Conservation (phyloP, 495 filamentous ascomycete genomes). For the Letharia lupina region DNA sequence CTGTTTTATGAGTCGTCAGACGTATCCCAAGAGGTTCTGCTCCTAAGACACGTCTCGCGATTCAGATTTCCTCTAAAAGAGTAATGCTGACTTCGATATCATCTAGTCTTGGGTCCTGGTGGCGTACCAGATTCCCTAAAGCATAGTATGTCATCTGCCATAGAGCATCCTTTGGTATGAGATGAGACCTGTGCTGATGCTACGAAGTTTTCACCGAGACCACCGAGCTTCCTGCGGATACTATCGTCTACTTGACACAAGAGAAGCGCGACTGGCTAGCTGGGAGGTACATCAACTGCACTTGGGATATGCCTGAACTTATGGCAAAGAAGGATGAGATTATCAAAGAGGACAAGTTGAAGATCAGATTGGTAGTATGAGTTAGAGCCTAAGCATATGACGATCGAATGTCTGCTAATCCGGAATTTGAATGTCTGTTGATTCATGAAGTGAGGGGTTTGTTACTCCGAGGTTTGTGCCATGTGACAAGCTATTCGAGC, state of each 20-base stretch:
- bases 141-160: slow-evolving; percentile 1
- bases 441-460: not conserved
- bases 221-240: slow-evolving; percentile 32
- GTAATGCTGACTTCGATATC: too few species aligned
- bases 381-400: not conserved
- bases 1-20: too few species aligned
- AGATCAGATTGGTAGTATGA: slow-evolving; percentile 32
- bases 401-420: not conserved
- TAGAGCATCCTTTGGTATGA: not conserved
- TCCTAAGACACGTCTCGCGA: too few species aligned
- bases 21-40: too few species aligned
- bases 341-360: slow-evolving; percentile 35
- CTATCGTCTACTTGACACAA: slow-evolving; percentile 31
- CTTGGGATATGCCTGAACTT: slow-evolving; percentile 42
- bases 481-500: not conserved
- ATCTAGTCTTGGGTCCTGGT: slow-evolving; percentile 6
- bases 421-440: not conserved
- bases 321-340: slow-evolving; percentile 38
- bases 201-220: slow-evolving; percentile 26
- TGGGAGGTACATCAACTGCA: slow-evolving; percentile 32
- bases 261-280: slow-evolving; percentile 35
- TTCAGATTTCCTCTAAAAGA: too few species aligned
- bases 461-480: not conserved
- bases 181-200: not conserved
- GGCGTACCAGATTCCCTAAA: slow-evolving; percentile 12